Percentiles rank a stretch among this genome's conserved stretches.
These are phyloP conservation scores for Xerocomellus dryophilus DNA, from an alignment of 768 basidiomycete species.

Conservation along the genomic window DNA sequence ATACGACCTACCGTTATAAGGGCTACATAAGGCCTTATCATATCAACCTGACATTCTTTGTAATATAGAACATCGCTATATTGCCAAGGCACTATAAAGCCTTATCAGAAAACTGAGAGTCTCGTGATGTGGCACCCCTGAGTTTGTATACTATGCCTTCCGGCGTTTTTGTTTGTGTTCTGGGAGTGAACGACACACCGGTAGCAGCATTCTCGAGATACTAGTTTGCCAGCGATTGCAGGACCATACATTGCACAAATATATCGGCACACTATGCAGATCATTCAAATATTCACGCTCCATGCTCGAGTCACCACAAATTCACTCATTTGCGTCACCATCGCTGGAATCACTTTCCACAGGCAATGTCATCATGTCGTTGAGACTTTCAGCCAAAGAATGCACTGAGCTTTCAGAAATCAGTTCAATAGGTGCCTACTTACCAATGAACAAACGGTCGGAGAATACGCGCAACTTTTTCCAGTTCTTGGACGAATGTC, in stretches of 20 bases:
- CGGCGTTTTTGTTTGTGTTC: background rate
- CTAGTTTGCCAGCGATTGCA: background rate
- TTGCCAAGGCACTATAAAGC: too few species aligned
- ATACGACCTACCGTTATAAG: too few species aligned
- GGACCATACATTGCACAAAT: background rate
- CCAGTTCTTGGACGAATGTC: constrained; percentile 62
- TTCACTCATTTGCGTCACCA: constrained; percentile 8
- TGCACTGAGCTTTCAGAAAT: background rate
- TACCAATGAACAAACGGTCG: constrained; percentile 81
- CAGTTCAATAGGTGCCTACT: constrained; percentile 17
- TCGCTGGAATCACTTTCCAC: constrained; percentile 23
- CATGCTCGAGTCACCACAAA: background rate
- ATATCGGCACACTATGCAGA: background rate
- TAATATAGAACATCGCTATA: too few species aligned
- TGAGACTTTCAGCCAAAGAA: constrained; percentile 45
- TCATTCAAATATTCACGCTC: background rate
- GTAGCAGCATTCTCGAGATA: too few species aligned
- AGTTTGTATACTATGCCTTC: background rate
- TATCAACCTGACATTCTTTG: too few species aligned
- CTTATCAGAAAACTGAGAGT: too few species aligned
- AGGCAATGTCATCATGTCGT: constrained; percentile 66
- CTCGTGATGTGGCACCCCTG: background rate
- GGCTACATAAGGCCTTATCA: too few species aligned
- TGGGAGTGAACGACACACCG: background rate
- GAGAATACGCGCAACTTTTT: constrained; percentile 51